Percentiles rank a stretch among this genome's conserved stretches.
phyloP scores from a whole-genome alignment of 148 eudicot species.

The Rhododendron griersonianum region DNA sequence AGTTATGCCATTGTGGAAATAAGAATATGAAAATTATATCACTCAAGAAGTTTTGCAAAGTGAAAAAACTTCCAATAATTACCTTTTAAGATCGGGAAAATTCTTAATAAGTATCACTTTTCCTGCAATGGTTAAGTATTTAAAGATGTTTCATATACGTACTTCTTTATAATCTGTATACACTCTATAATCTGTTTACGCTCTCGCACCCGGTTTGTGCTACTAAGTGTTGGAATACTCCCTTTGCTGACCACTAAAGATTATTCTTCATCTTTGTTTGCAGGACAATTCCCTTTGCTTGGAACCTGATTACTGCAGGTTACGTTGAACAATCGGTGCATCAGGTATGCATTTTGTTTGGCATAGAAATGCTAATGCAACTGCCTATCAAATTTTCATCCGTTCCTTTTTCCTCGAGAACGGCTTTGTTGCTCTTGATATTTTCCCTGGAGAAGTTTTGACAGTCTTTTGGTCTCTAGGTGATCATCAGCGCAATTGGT shows the following conservation, averaged over 20 bases:
- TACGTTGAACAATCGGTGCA: slow-evolving; percentile 77
- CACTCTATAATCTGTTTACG: no score
- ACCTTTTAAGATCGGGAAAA: no score
- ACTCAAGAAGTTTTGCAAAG: no score
- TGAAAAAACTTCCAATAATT: no score
- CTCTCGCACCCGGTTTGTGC: not conserved
- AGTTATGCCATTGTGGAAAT: no score
- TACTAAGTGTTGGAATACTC: not conserved
- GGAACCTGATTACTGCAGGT: slow-evolving; percentile 97
- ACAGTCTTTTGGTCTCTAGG: slow-evolving; percentile 34
- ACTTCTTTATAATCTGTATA: no score
- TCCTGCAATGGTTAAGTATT: not conserved
- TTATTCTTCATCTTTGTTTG: slow-evolving; percentile 10
- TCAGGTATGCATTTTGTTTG: slow-evolving; percentile 54
- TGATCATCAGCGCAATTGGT: slow-evolving; percentile 65
- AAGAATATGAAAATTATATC: no score
- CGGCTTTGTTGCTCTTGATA: not conserved
- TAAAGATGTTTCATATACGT: no score
- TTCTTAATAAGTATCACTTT: not conserved
- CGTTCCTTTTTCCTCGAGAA: not conserved
- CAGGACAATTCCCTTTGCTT: slow-evolving; percentile 97
- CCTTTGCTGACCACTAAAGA: not conserved
- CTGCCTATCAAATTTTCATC: not conserved
- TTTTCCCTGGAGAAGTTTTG: not conserved
- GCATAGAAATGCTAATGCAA: not conserved